A percentile compares a stretch with the other conserved stretches of the same genome.
Conservation (phyloP, 2,329 filamentous ascomycete species). For the Cadophora sp. region DNA sequence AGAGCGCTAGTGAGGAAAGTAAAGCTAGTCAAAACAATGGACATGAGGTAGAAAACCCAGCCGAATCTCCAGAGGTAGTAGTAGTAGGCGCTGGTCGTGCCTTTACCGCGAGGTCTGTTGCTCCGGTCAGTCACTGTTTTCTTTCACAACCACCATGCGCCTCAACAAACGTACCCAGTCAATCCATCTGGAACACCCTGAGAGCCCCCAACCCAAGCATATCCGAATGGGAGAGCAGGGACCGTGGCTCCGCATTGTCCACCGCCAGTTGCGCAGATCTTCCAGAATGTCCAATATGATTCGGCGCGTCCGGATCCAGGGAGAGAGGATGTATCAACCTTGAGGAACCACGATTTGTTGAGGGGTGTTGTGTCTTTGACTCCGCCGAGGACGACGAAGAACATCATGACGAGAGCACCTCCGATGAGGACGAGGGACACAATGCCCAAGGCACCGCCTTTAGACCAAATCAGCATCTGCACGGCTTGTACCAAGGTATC, state of each 20-base stretch:
- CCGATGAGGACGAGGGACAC: conserved; percentile 67
- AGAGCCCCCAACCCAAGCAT: conserved; percentile 68
- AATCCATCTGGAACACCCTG: conserved; percentile 60
- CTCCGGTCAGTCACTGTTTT: conserved; percentile 20
- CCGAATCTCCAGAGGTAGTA: conserved; percentile 91
- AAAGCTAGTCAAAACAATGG: conserved; percentile 76
- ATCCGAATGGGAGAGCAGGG: conserved; percentile 73
- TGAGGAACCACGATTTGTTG: conserved; percentile 83
- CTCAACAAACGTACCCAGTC: conserved; percentile 52
- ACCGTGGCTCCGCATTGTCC: conserved; percentile 68
- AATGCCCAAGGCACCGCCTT: conserved; percentile 62
- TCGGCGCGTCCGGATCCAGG: conserved; percentile 64
- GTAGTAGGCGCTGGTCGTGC: conserved; percentile 66
- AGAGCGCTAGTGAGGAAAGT: conserved; percentile 73
- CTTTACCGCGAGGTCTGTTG: conserved; percentile 57
- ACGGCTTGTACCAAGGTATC: no score
- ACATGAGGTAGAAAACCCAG: conserved; percentile 89
- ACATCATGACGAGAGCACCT: conserved; percentile 66
- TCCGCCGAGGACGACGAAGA: conserved; percentile 71
- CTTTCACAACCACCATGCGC: neutral
- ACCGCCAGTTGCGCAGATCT: conserved; percentile 73
- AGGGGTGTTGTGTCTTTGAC: conserved; percentile 62
- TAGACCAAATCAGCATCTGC: conserved; percentile 16
- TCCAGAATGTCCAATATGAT: conserved; percentile 92
- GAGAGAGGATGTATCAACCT: conserved; percentile 78